phyloP scores from a whole-genome alignment of 2,329 filamentous ascomycete genomes.

The Aspergillus ibericus region DNA sequence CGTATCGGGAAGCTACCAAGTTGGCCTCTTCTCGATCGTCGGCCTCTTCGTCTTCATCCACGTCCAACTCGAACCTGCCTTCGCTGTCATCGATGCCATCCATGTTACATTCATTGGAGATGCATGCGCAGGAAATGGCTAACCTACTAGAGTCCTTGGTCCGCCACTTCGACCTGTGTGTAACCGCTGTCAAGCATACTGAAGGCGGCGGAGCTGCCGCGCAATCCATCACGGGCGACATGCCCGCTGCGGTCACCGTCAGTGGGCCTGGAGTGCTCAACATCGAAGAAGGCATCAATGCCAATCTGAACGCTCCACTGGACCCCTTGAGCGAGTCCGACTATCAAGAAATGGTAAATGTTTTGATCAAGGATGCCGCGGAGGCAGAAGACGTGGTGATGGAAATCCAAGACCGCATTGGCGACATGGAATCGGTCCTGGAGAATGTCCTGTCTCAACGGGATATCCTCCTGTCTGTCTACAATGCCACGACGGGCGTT shows the following conservation, averaged over 20 bases:
- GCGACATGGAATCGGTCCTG: constrained; percentile 73
- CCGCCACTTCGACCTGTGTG: constrained; percentile 88
- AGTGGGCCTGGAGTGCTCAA: constrained; percentile 33
- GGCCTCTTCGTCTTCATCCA: constrained; percentile 34
- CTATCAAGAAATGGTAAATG: constrained; percentile 76
- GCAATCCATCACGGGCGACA: constrained; percentile 65
- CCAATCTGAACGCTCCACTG: constrained; percentile 49
- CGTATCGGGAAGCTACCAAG: constrained; percentile 40
- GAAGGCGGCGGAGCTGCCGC: constrained; percentile 74
- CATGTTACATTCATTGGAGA: constrained; percentile 64
- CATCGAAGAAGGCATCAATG: constrained; percentile 33
- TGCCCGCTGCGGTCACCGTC: constrained; percentile 52
- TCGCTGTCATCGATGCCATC: constrained; percentile 49
- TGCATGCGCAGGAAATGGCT: constrained; percentile 79
- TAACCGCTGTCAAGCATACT: constrained; percentile 85
- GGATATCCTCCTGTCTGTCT: constrained; percentile 55
- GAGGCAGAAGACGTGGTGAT: constrained; percentile 63
- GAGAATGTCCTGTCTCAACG: constrained; percentile 64
- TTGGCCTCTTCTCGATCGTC: constrained; percentile 39
- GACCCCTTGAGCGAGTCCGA: constrained; percentile 75
- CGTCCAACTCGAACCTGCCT: constrained; percentile 35
- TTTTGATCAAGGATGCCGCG: constrained; percentile 61
- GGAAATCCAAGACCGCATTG: constrained; percentile 71
- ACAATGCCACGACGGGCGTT: constrained; percentile 61
- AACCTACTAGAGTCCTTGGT: constrained; percentile 76